Evolutionary conservation across 2,329 filamentous ascomycete species (phyloP).

Genomic region (Nemania abortiva): DNA sequence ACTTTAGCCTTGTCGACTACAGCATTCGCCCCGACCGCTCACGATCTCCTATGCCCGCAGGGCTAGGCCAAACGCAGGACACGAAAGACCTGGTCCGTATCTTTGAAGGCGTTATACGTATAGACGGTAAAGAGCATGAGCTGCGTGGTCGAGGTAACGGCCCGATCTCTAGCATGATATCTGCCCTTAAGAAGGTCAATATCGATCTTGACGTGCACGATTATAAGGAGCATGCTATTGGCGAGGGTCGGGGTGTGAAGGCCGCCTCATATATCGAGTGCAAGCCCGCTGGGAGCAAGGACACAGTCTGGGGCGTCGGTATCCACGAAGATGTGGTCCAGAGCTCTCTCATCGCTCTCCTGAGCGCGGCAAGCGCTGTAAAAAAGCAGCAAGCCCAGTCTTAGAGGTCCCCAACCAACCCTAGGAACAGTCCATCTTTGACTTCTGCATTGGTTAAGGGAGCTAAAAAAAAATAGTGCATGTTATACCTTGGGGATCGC

Average conservation of each 20-base stretch:
- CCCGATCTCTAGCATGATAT: slow-evolving; percentile 87
- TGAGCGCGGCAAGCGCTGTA: slow-evolving; percentile 21
- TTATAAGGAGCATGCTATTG: slow-evolving; percentile 97
- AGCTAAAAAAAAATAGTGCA: neutral
- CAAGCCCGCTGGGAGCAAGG: slow-evolving; percentile 73
- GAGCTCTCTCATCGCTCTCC: slow-evolving; percentile 22
- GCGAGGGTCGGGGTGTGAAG: slow-evolving; percentile 83
- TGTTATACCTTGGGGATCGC: neutral
- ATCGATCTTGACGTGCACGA: slow-evolving; percentile 93
- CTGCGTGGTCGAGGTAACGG: slow-evolving; percentile 88
- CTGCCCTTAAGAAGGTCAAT: slow-evolving; percentile 81
- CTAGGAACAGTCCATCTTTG: neutral
- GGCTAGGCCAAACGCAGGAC: slow-evolving; percentile 77
- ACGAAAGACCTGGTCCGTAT: slow-evolving; percentile 83
- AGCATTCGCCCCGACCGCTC: slow-evolving; percentile 88
- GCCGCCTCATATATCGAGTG: slow-evolving; percentile 96
- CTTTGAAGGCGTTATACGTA: slow-evolving; percentile 66
- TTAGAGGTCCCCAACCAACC: too few species aligned
- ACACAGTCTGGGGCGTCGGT: slow-evolving; percentile 89
- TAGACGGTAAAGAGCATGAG: slow-evolving; percentile 60
- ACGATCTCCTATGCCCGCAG: slow-evolving; percentile 73
- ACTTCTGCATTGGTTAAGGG: neutral
- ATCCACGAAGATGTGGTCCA: slow-evolving; percentile 72
- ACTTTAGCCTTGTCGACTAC: slow-evolving; percentile 92
- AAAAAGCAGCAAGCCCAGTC: neutral